Conservation (phyloP, 139 green algal genomes). For the Chlorella sp. region DNA sequence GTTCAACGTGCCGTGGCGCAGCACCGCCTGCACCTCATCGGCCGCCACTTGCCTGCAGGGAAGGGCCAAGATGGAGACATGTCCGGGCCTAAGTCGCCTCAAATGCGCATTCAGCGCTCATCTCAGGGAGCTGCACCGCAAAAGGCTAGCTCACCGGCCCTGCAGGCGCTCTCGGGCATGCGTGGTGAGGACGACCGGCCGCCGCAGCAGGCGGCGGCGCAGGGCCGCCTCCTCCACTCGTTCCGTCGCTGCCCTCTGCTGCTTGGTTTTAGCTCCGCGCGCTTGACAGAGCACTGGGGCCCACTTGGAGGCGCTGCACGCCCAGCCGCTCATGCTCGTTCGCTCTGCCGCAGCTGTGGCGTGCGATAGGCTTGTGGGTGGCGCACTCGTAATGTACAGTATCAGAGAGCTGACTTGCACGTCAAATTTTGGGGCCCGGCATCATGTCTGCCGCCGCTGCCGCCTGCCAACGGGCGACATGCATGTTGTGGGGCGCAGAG, state of each 20-base stretch:
- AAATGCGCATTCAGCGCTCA: no score
- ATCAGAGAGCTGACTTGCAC: no score
- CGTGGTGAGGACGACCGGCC: neutral
- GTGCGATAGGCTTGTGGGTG: neutral
- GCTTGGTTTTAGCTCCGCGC: neutral
- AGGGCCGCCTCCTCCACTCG: neutral
- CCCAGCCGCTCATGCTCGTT: neutral
- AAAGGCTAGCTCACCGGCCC: neutral
- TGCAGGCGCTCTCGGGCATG: conserved; percentile 9
- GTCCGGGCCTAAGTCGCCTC: no score
- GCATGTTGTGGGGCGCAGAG: no score
- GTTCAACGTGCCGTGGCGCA: conserved; percentile 1
- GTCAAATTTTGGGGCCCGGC: no score
- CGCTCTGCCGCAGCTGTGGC: neutral
- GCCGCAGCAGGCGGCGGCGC: neutral
- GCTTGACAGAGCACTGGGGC: neutral
- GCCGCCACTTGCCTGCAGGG: neutral
- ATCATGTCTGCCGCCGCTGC: no score
- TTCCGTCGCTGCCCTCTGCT: neutral
- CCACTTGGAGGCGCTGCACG: neutral
- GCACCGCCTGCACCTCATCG: neutral
- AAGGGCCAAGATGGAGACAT: neutral
- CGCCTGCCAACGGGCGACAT: no score
- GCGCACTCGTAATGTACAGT: no score
- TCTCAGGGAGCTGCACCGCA: no score